Evolutionary conservation across 2,329 filamentous ascomycete genomes (phyloP).

Genomic region (Fusarium cyanostomum): DNA sequence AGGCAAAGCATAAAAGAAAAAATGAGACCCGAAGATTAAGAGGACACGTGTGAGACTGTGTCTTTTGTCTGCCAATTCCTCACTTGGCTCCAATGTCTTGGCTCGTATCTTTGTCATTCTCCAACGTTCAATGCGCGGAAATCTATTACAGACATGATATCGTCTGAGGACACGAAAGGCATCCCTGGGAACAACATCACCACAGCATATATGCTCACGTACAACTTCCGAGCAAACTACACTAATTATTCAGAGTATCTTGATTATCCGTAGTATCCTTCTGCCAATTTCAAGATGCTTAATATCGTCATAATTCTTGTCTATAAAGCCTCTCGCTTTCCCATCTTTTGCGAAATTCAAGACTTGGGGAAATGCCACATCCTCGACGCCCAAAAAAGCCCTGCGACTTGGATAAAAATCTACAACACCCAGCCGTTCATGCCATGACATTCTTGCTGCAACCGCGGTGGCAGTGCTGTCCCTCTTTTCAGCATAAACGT

Average conservation of each 20-base stretch:
- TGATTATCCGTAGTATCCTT: background rate
- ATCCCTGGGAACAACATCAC: no score
- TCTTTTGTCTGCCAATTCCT: conserved; percentile 39
- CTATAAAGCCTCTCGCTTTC: conserved; percentile 26
- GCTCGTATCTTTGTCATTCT: background rate
- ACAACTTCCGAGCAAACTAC: no score
- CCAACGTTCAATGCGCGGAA: no score
- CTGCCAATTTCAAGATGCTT: conserved; percentile 4
- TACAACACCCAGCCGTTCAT: conserved; percentile 34
- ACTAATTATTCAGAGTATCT: background rate
- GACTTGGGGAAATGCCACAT: conserved; percentile 10
- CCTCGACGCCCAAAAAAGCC: conserved; percentile 25
- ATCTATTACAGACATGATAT: no score
- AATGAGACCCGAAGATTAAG: conserved; percentile 50
- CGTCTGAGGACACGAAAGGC: no score
- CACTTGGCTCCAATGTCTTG: background rate
- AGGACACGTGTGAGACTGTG: conserved; percentile 39
- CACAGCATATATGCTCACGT: no score
- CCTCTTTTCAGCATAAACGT: conserved; percentile 4
- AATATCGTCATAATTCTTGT: conserved; percentile 24
- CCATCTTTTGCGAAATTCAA: conserved; percentile 33
- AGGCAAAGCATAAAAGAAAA: conserved; percentile 48
- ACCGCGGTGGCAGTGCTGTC: conserved; percentile 6
- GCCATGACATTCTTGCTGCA: conserved; percentile 15
- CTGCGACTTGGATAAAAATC: conserved; percentile 41